Base-by-base conservation (phyloP, 371 early-diverging fungal genomes). In the Mortierella sp. region DNA sequence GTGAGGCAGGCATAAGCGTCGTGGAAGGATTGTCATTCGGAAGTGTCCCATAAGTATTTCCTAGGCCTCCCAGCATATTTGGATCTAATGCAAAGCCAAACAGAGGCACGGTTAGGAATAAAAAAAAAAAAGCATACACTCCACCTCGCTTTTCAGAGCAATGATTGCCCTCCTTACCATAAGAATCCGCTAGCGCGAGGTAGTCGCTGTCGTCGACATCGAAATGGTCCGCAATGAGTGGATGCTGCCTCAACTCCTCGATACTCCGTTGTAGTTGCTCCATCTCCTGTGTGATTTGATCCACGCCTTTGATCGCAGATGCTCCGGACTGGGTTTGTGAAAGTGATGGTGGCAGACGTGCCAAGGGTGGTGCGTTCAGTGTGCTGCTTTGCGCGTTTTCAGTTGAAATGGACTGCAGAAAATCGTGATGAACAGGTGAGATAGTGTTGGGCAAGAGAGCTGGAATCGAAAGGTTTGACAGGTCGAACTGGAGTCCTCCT, bases 341-440 rank as follows among this genome's bases (percentile, higher is more conserved):
- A 23, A 72, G 58, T 19, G 66, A 53, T n/a, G 63, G 65, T 1
- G 61, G 65, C 3, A 58, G 30, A 24, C 64, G 70, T 2, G 64
- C 56, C 24, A 62, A 24, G 12, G 64, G 64, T 13, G 52, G 57
- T 3, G 62, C 28, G 34, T 49, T 61, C 16, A 52, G 58, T 1
- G 46, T 54, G 0, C 45, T 55, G 16, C 61, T 66, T 5, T 43
- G 58, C 0, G 62, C 66, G 49, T 67, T 72, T 12, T 67, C 72
- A 27, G 31, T 61, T 23, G 72, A 61, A 14, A 72, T 67, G 0
- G 57, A 51, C 7, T 58, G 62, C 14, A 72, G 63, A 62, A 72
- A 62, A 14, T 72, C 72, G 5, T 72, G 72, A 18, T 72, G 72
- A 12, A 61, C 48, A 3, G 72, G 62, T 2, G 59, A 58, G 13